These are phyloP conservation scores for Rhytidhysteron rufulum DNA, from an alignment of 2,329 filamentous ascomycete genomes.

Conservation along the genomic window DNA sequence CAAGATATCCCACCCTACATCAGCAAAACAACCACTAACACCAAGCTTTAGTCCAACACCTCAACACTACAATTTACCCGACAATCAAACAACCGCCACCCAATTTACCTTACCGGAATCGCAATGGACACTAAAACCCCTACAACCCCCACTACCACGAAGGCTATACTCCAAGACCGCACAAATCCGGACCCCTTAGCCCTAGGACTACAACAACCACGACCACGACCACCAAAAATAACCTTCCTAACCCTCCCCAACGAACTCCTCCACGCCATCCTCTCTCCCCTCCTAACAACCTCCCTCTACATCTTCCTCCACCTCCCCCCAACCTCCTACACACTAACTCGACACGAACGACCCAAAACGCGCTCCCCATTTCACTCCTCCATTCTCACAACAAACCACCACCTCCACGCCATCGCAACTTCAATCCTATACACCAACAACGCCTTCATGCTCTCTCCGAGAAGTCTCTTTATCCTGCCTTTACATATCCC, in stretches of 20 bases:
- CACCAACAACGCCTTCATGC: not conserved
- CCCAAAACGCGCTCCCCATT: not conserved
- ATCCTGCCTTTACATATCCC: too few species aligned
- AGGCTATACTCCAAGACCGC: not conserved
- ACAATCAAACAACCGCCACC: too few species aligned
- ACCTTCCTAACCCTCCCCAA: not conserved
- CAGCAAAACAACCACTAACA: too few species aligned
- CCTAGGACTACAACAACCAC: not conserved
- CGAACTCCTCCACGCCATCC: not conserved
- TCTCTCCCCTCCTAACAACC: not conserved
- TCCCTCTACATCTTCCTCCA: not conserved
- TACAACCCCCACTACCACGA: too few species aligned
- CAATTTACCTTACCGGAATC: too few species aligned
- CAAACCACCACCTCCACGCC: not conserved
- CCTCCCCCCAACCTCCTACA: not conserved
- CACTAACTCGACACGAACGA: not conserved
- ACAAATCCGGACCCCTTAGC: not conserved
- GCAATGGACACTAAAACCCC: too few species aligned
- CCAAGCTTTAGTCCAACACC: too few species aligned
- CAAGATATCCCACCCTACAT: too few species aligned
- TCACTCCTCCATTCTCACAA: not conserved
- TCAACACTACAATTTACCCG: too few species aligned
- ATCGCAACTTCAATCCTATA: not conserved
- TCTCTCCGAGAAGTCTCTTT: too few species aligned
- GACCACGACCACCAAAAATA: not conserved